Percentiles rank a stretch among this genome's conserved stretches.
Conservation (phyloP, 1,284 basidiomycete genomes). For the Anthracocystis setariae region DNA sequence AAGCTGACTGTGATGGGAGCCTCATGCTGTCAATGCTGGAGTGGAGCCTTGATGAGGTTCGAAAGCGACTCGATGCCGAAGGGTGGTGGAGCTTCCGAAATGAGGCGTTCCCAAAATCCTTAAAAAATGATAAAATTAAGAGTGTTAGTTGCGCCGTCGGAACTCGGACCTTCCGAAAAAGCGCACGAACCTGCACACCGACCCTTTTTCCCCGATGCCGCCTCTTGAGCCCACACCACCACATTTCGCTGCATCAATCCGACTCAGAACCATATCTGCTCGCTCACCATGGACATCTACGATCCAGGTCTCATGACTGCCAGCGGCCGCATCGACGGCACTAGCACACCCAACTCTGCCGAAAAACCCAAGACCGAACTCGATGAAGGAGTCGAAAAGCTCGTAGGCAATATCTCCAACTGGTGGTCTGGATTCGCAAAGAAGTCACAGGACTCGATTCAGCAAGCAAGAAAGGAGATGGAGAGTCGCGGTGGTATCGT, state of each 20-base stretch:
- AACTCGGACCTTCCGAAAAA: slow-evolving; percentile 15
- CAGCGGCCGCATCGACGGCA: slow-evolving; percentile 12
- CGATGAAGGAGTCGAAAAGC: slow-evolving; percentile 59
- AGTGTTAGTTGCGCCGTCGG: no score
- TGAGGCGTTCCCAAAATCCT: no score
- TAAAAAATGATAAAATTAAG: no score
- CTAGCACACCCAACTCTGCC: slow-evolving; percentile 11
- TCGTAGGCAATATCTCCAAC: slow-evolving; percentile 57
- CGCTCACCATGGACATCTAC: slow-evolving; percentile 46
- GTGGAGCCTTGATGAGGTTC: neutral
- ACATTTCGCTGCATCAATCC: neutral
- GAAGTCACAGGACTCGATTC: slow-evolving; percentile 55
- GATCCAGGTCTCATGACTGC: slow-evolving; percentile 33
- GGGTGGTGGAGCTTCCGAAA: no score
- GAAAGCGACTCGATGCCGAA: no score
- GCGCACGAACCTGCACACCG: slow-evolving; percentile 13
- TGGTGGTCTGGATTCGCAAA: slow-evolving; percentile 64
- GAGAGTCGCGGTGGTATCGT: slow-evolving; percentile 57
- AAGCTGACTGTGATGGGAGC: slow-evolving; percentile 31
- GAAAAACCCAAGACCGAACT: slow-evolving; percentile 40
- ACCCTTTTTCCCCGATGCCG: no score
- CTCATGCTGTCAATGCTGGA: slow-evolving; percentile 7
- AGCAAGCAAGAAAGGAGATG: slow-evolving; percentile 50
- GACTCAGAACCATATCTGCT: neutral
- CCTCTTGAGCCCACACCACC: neutral